Evolutionary conservation across 2,329 filamentous ascomycete genomes (phyloP), one percentile per base, ranked within the genome.

Genomic region (Diatrype stigma): DNA sequence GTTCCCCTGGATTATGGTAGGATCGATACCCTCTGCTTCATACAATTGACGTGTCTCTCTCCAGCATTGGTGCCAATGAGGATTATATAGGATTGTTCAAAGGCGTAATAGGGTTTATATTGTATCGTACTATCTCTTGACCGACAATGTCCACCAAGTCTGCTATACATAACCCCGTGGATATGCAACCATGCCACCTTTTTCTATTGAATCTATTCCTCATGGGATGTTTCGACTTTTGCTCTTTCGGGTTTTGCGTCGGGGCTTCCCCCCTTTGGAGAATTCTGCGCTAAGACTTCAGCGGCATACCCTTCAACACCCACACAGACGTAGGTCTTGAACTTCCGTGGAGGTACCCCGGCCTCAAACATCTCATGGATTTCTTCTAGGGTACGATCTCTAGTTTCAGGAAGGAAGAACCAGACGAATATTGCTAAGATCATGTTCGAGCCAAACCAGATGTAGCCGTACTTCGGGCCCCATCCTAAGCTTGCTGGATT

Each of bases 401-500:
- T 53, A 6, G 61, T 63, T 50, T 63, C 61, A 0, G 61, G 61
- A 22, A 63, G 55, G 8, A 58, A 61, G 14, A 55, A 48, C 52
- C 56, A 63, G 1, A 55, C 57, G 54, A 72, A 71, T 2, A 68
- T 28, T 10, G 63, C 63, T 3, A 67, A 52, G 10, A 70, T 52
- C 10, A 63, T 45, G 44, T 71, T 73, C 2, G 67, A 66, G 6
- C 59, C 67, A 40, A 72, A 72, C 71, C 70, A 73, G 40, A 73
- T 72, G 42, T 70, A 72, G 56, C 65, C 67, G 45, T 68, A 69
- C 52, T 62, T 64, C 0, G 66, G 63, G 2, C 61, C 63, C 69
- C 70, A 73, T 46, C 60, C 62, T 6, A 73, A 63, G 28, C 67
- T 65, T 1, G 68, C 67, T 0, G 70, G 69, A 49, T 73, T 73